These are phyloP conservation scores for Globisporangium takayamanum DNA, from an alignment of 352 stramenopile species.

Conservation along the genomic window DNA sequence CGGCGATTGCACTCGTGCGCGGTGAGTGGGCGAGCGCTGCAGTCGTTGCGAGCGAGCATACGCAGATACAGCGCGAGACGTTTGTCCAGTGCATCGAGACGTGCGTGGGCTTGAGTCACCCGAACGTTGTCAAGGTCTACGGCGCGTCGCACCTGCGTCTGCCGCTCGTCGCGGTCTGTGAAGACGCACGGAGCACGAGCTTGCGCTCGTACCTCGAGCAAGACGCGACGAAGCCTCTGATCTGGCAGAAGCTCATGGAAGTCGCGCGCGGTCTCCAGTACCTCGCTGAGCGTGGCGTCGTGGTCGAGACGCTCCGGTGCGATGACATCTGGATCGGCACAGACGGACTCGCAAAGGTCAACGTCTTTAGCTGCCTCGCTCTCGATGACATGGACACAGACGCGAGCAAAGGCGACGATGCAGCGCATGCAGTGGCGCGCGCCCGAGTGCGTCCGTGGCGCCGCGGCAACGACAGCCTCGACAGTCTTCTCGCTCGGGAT, in stretches of 20 bases:
- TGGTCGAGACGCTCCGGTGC: background rate
- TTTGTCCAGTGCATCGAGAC: background rate
- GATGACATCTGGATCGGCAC: constrained; percentile 1
- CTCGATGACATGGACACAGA: background rate
- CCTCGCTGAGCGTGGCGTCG: constrained; percentile 4
- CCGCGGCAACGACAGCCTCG: background rate
- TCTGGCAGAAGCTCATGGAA: constrained; percentile 3
- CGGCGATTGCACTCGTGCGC: constrained; percentile 18
- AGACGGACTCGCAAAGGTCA: constrained; percentile 4
- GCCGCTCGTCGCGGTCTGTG: constrained; percentile 12
- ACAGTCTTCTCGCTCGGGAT: constrained; percentile 7
- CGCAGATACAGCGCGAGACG: background rate
- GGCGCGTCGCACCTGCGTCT: constrained; percentile 16
- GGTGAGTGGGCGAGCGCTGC: constrained; percentile 36
- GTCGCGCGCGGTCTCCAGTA: constrained; percentile 29
- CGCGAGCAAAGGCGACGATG: background rate
- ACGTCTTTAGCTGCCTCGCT: background rate
- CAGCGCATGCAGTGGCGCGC: constrained; percentile 1
- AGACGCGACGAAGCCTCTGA: background rate
- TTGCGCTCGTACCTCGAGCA: constrained; percentile 3
- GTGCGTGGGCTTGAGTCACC: constrained; percentile 27
- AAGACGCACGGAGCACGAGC: constrained; percentile 5
- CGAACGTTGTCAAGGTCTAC: constrained; percentile 19
- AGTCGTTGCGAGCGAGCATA: constrained; percentile 7
- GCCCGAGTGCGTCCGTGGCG: background rate